These are phyloP conservation scores for Cardamine chenopodiifolia DNA, from an alignment of 345 rosid species.

Conservation along the genomic window DNA sequence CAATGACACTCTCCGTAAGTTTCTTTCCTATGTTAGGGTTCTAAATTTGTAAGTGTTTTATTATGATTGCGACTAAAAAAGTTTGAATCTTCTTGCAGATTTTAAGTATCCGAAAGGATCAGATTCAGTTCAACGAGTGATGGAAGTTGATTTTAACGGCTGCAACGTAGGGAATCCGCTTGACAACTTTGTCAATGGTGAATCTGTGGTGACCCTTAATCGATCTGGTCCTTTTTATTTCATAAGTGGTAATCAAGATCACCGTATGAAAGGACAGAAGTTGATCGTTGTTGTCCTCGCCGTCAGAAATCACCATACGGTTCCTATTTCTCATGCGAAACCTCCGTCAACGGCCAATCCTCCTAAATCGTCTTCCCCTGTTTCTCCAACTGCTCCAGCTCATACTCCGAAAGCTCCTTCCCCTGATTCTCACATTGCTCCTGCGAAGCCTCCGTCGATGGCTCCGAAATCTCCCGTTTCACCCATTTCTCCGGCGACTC, in stretches of 20 bases:
- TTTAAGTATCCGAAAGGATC: constrained; percentile 55
- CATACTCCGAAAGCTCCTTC: constrained; percentile 29
- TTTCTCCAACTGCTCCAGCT: constrained; percentile 6
- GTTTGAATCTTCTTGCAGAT: constrained; percentile 35
- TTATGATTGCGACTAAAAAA: background rate
- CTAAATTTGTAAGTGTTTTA: background rate
- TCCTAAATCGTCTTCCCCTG: constrained; percentile 26
- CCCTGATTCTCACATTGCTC: background rate
- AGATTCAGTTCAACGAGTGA: constrained; percentile 65
- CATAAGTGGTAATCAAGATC: constrained; percentile 58
- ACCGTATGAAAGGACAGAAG: constrained; percentile 64
- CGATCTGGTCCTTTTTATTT: constrained; percentile 62
- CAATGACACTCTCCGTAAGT: constrained; percentile 66
- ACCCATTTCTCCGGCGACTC: background rate
- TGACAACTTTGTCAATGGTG: constrained; percentile 41
- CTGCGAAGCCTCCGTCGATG: background rate
- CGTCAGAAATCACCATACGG: background rate
- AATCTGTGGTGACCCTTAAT: constrained; percentile 43
- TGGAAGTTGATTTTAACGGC: constrained; percentile 51
- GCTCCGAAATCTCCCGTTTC: background rate
- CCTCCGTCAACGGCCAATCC: constrained; percentile 25
- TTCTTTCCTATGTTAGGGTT: background rate
- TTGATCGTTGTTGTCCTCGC: constrained; percentile 54
- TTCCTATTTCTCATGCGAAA: constrained; percentile 36
- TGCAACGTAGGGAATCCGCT: constrained; percentile 53